Conservation (phyloP, 805 yeast species). For the Komagataella pseudopastoris region DNA sequence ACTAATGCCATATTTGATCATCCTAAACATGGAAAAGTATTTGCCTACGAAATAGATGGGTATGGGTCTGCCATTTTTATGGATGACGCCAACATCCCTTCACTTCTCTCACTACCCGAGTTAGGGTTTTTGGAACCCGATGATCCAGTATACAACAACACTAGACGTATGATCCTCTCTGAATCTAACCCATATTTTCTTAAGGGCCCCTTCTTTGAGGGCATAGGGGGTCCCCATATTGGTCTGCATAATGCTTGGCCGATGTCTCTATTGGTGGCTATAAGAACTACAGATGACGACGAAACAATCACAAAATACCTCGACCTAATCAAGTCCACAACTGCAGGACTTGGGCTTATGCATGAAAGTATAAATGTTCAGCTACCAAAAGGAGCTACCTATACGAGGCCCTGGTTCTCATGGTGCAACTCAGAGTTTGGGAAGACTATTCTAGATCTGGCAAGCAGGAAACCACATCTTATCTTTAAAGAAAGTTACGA, state of each 20-base stretch:
- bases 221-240: conserved; percentile 87
- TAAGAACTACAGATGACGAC: conserved; percentile 64
- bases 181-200: conserved; percentile 64
- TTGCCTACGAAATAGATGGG: conserved; percentile 85
- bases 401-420: conserved; percentile 82
- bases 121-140: conserved; percentile 42
- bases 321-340: conserved; percentile 37
- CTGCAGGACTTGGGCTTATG: conserved; percentile 69
- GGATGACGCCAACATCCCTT: conserved; percentile 91
- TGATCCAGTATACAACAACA: conserved; percentile 59
- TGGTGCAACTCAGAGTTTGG: conserved; percentile 94
- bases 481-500: conserved; percentile 35
- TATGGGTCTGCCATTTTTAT: conserved; percentile 59
- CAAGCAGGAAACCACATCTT: conserved; percentile 58
- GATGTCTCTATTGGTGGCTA: conserved; percentile 64
- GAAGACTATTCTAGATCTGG: conserved; percentile 68
- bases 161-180: conserved; percentile 62
- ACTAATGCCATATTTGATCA: conserved; percentile 56
- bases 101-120: conserved; percentile 68
- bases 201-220: conserved; percentile 48
- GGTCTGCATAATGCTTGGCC: conserved; percentile 85
- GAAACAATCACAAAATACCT: conserved; percentile 45
- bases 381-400: conserved; percentile 28
- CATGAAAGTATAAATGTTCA: conserved; percentile 73
- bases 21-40: conserved; percentile 59